These are phyloP conservation scores for Psophocarpus tetragonolobus DNA, from an alignment of 306 rosid species.

Conservation along the genomic window DNA sequence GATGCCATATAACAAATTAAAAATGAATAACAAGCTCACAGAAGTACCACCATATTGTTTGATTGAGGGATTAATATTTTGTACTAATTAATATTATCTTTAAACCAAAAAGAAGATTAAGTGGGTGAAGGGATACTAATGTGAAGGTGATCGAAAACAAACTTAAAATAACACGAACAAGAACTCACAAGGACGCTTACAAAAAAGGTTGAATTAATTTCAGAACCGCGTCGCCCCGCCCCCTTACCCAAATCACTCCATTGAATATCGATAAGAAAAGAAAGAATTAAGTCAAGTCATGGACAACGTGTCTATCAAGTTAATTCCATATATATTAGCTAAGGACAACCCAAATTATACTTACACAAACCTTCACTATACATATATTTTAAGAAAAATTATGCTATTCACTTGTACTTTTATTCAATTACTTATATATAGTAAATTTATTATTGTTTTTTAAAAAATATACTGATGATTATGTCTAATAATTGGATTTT, in stretches of 20 bases:
- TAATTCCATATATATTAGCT: neutral
- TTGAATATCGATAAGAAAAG: neutral
- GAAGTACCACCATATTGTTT: neutral
- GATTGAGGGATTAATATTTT: neutral
- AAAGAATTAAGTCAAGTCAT: neutral
- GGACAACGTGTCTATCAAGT: slow-evolving; percentile 10
- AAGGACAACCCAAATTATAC: too few relatives aligned
- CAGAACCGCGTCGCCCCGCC: neutral
- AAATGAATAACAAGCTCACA: neutral
- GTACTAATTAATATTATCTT: neutral
- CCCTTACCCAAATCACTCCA: neutral
- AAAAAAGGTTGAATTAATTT: neutral
- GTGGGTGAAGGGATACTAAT: neutral
- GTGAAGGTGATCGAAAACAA: neutral
- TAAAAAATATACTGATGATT: too few relatives aligned
- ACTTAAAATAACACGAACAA: neutral
- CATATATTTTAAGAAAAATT: too few relatives aligned
- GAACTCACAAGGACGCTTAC: neutral
- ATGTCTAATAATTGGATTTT: too few relatives aligned
- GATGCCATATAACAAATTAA: too few relatives aligned
- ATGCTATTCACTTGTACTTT: too few relatives aligned
- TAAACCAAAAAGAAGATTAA: neutral
- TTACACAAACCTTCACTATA: too few relatives aligned
- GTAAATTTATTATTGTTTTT: too few relatives aligned
- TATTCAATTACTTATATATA: too few relatives aligned